phyloP scores from a whole-genome alignment of 1,284 basidiomycete species.

The Boletus semigastroideus region DNA sequence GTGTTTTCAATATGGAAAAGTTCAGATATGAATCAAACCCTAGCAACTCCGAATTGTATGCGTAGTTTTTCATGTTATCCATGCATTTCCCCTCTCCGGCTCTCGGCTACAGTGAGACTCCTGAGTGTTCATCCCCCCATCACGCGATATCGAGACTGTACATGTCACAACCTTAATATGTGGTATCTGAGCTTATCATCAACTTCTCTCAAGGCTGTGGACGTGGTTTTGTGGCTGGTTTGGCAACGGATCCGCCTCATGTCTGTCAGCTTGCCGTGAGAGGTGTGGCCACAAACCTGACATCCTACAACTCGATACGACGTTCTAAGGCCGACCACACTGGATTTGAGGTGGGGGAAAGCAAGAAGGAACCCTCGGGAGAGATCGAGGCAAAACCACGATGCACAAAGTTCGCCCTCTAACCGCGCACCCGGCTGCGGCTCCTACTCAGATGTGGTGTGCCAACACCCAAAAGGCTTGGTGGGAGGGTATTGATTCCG shows the following conservation, averaged over 20 bases:
- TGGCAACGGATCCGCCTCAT: background rate
- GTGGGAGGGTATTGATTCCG: slow-evolving; percentile 12
- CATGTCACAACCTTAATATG: slow-evolving; percentile 3
- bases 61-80: background rate
- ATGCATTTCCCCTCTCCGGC: background rate
- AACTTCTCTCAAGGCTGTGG: background rate
- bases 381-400: slow-evolving; percentile 2
- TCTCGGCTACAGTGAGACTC: background rate
- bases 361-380: background rate
- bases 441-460: background rate
- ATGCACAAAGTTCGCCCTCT: slow-evolving; percentile 12
- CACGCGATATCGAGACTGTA: slow-evolving; percentile 5
- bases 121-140: slow-evolving; percentile 3
- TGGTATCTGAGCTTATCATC: slow-evolving; percentile 13
- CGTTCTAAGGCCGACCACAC: slow-evolving; percentile 5
- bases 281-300: background rate
- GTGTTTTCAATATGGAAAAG: slow-evolving; percentile 5
- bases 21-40: background rate
- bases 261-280: background rate
- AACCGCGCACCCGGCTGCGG: slow-evolving; percentile 10
- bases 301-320: background rate
- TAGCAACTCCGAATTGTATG: background rate
- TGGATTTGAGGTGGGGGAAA: background rate
- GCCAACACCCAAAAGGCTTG: background rate
- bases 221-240: background rate